Conservation (phyloP, 306 rosid genomes). For the Fagus crenata region DNA sequence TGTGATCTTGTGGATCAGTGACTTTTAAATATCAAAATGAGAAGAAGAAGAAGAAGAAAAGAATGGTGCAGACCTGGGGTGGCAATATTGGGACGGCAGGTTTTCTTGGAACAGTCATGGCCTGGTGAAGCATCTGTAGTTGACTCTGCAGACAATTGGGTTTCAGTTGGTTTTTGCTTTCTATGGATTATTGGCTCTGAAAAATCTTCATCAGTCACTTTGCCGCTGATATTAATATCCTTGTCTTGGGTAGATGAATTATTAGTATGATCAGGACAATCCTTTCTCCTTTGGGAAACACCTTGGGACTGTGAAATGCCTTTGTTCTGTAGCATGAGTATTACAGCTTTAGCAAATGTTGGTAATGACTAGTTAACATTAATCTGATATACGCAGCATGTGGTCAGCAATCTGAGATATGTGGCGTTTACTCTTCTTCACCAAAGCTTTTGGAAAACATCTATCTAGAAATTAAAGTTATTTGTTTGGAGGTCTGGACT, state of each 20-base stretch:
- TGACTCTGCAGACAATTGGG: conserved; percentile 23
- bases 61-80: conserved; percentile 56
- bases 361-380: conserved; percentile 6
- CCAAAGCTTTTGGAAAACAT: too few species aligned
- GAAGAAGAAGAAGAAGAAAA: conserved; percentile 7
- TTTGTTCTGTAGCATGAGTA: conserved; percentile 48
- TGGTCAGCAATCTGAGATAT: not conserved
- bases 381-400: conserved; percentile 6
- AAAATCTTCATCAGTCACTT: conserved; percentile 25
- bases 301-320: conserved; percentile 50
- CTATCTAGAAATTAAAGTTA: too few species aligned
- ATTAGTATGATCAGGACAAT: conserved; percentile 21
- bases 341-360: not conserved
- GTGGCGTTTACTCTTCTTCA: too few species aligned
- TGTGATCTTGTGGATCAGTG: too few species aligned
- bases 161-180: conserved; percentile 34
- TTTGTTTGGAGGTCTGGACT: too few species aligned
- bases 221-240: conserved; percentile 18
- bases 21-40: not conserved
- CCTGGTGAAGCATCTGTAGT: conserved; percentile 14
- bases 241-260: conserved; percentile 27
- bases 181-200: conserved; percentile 20
- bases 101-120: conserved; percentile 31
- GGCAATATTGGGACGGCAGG: conserved; percentile 24
- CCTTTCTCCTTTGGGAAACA: conserved; percentile 59